phyloP scores from a whole-genome alignment of 768 basidiomycete species.

The Macrolepiota fuliginosa region DNA sequence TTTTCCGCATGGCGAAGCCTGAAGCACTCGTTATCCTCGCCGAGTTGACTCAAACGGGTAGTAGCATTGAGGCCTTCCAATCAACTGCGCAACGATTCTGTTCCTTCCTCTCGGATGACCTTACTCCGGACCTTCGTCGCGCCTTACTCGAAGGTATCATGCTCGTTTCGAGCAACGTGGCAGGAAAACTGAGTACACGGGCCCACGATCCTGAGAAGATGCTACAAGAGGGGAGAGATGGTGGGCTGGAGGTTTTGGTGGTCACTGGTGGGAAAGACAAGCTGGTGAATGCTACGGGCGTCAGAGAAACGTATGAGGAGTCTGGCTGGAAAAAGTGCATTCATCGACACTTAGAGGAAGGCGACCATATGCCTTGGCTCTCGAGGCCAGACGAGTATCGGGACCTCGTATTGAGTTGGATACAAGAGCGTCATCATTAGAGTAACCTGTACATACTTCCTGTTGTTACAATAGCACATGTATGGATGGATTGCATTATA shows the following conservation, averaged over 20 bases:
- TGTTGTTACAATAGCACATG: neutral
- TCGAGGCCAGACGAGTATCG: slow-evolving; percentile 20
- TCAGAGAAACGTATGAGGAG: slow-evolving; percentile 19
- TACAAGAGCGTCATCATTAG: neutral
- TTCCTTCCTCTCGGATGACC: slow-evolving; percentile 13
- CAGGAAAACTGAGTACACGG: slow-evolving; percentile 20
- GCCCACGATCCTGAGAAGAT: slow-evolving; percentile 23
- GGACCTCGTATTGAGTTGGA: slow-evolving; percentile 22
- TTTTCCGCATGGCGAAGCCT: slow-evolving; percentile 19
- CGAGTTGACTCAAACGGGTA: slow-evolving; percentile 18
- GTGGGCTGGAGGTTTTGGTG: slow-evolving; percentile 23
- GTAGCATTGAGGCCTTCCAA: slow-evolving; percentile 22
- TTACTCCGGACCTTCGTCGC: slow-evolving; percentile 16
- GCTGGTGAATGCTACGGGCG: slow-evolving; percentile 18
- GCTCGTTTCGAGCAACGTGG: slow-evolving; percentile 22
- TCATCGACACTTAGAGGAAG: slow-evolving; percentile 20
- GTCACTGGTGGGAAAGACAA: slow-evolving; percentile 25
- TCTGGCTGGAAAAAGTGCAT: slow-evolving; percentile 22
- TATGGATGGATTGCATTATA: neutral
- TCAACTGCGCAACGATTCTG: slow-evolving; percentile 20
- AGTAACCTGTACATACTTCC: neutral
- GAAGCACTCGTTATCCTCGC: slow-evolving; percentile 17
- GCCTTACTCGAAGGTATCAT: slow-evolving; percentile 22
- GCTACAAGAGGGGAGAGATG: slow-evolving; percentile 20
- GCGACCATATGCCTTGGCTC: slow-evolving; percentile 31